A percentile compares a stretch with the other conserved stretches of the same genome.
Evolutionary conservation across 345 rosid genomes (phyloP).

Genomic region (Nephelium lappaceum): DNA sequence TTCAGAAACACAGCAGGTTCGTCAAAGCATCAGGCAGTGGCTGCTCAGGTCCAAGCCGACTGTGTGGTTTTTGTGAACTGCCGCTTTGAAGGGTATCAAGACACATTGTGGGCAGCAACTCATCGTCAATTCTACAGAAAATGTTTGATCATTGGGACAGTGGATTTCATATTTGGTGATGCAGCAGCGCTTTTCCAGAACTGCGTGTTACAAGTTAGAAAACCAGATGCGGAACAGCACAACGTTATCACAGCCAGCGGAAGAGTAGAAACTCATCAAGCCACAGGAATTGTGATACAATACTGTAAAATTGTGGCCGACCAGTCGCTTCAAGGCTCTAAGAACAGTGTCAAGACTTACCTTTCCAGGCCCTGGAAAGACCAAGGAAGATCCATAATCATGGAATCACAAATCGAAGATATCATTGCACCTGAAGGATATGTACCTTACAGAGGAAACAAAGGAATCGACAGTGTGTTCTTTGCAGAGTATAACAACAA

Average conservation of each 20-base stretch:
- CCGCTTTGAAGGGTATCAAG: conserved; percentile 77
- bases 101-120: conserved; percentile 70
- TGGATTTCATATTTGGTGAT: conserved; percentile 91
- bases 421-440: conserved; percentile 78
- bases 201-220: conserved; percentile 59
- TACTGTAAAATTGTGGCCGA: conserved; percentile 58
- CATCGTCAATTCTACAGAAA: conserved; percentile 82
- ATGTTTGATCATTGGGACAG: conserved; percentile 70
- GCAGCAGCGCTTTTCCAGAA: conserved; percentile 80
- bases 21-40: conserved; percentile 71
- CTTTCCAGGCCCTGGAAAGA: conserved; percentile 83
- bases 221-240: conserved; percentile 55
- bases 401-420: conserved; percentile 71
- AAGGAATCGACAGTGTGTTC: conserved; percentile 51
- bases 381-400: conserved; percentile 65
- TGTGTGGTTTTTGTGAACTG: conserved; percentile 68
- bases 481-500: conserved; percentile 73
- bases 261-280: conserved; percentile 53
- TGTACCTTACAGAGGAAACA: conserved; percentile 59
- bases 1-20: conserved; percentile 90
- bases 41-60: conserved; percentile 71
- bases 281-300: conserved; percentile 80
- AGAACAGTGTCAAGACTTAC: conserved; percentile 51
- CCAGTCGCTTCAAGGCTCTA: conserved; percentile 41
- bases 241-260: conserved; percentile 75